Percentiles rank a stretch among this genome's conserved stretches.
Conservation (phyloP, 257 asterid genomes). For the Capsicum baccatum region DNA sequence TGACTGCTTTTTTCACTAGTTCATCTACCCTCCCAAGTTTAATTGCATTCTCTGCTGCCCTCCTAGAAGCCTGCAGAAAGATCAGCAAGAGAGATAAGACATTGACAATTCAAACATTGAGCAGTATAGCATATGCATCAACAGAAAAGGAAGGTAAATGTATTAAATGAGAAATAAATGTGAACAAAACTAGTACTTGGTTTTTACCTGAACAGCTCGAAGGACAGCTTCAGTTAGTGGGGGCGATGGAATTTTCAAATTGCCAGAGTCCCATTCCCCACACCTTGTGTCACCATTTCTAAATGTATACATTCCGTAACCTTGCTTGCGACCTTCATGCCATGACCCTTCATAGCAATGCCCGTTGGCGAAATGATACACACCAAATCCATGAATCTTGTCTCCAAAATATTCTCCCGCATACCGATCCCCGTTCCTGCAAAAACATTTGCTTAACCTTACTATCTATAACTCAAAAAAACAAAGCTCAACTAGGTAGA, state of each 20-base stretch:
- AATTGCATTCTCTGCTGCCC: conserved; percentile 65
- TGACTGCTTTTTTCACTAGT: conserved; percentile 73
- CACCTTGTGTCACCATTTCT: conserved; percentile 62
- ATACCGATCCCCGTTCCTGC: conserved; percentile 80
- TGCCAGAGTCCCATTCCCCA: conserved; percentile 83
- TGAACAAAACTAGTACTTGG: background rate
- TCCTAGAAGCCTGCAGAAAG: conserved; percentile 75
- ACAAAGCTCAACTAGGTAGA: background rate
- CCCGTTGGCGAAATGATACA: conserved; percentile 70
- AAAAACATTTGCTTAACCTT: background rate
- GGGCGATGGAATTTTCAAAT: conserved; percentile 50
- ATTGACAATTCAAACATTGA: conserved; percentile 16
- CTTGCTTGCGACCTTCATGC: conserved; percentile 93
- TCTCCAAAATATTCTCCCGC: conserved; percentile 86
- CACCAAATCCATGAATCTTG: conserved; percentile 48
- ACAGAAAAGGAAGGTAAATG: background rate
- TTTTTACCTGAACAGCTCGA: conserved; percentile 65
- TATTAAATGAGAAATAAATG: background rate
- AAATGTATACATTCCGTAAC: conserved; percentile 75
- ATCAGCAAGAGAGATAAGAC: background rate
- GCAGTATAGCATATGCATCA: background rate
- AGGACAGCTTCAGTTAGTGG: conserved; percentile 51
- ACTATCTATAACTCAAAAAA: background rate
- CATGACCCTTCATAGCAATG: conserved; percentile 90
- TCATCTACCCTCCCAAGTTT: conserved; percentile 61